phyloP scores from a whole-genome alignment of 2,329 filamentous ascomycete species.

The Teratosphaeria destructans region DNA sequence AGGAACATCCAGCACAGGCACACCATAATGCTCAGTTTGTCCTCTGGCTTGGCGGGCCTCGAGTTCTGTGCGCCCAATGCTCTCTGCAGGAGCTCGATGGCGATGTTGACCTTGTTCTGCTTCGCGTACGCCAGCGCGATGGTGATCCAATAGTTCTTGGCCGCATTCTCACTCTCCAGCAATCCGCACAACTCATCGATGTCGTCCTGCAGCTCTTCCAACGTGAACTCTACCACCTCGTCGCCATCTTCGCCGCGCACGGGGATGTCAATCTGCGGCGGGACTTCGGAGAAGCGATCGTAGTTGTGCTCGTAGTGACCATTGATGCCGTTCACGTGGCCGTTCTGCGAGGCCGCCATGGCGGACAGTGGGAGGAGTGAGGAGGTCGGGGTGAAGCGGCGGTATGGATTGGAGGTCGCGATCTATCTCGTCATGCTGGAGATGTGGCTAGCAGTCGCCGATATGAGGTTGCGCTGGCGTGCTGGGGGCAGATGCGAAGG shows the following conservation, averaged over 20 bases:
- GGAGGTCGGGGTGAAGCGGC: background rate
- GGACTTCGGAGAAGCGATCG: constrained; percentile 51
- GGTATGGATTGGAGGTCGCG: background rate
- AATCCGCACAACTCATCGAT: constrained; percentile 92
- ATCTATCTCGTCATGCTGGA: background rate
- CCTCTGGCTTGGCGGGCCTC: constrained; percentile 53
- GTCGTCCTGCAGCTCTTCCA: constrained; percentile 78
- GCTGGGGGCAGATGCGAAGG: background rate
- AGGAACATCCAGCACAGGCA: constrained; percentile 87
- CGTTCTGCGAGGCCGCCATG: constrained; percentile 44
- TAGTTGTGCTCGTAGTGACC: constrained; percentile 30
- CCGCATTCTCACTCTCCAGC: constrained; percentile 85
- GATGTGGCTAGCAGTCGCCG: background rate
- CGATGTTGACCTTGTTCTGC: constrained; percentile 82
- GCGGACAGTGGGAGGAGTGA: constrained; percentile 6
- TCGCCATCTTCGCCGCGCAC: constrained; percentile 52
- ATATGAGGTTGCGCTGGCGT: background rate
- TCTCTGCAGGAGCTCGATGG: constrained; percentile 59
- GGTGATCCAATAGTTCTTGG: constrained; percentile 94
- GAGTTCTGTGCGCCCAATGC: constrained; percentile 56
- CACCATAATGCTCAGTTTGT: constrained; percentile 74
- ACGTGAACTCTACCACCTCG: constrained; percentile 79
- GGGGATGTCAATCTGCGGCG: constrained; percentile 53
- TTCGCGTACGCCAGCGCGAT: constrained; percentile 95
- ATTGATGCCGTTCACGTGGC: constrained; percentile 43